Evolutionary conservation across 2,329 filamentous ascomycete species (phyloP).

Genomic region (Xylaria hypoxylon): DNA sequence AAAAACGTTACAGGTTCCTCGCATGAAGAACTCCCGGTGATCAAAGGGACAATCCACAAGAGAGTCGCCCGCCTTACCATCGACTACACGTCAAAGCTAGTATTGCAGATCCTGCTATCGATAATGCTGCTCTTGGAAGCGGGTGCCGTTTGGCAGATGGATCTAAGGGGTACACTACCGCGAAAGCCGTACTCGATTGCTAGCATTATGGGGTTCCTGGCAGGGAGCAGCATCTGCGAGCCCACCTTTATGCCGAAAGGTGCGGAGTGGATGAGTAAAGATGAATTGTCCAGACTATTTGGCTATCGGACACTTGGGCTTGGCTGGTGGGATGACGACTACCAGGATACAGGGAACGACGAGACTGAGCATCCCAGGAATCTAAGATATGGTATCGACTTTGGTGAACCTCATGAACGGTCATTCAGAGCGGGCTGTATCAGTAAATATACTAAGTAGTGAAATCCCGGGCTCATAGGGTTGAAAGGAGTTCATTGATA

Average conservation of each 20-base stretch:
- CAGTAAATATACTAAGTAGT: neutral
- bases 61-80: neutral
- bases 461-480: neutral
- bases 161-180: neutral
- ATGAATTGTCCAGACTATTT: conserved; percentile 1
- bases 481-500: too few species aligned
- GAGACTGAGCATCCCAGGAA: neutral
- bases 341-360: neutral
- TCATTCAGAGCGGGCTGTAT: neutral
- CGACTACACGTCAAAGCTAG: conserved; percentile 8
- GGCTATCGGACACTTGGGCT: conserved; percentile 1
- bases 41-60: neutral
- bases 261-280: conserved; percentile 5
- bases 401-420: neutral
- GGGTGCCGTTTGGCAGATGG: neutral
- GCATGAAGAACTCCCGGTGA: neutral
- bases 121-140: neutral
- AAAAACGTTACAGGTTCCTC: neutral
- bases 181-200: conserved; percentile 8
- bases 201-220: conserved; percentile 8
- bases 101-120: conserved; percentile 12
- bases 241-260: neutral
- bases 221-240: conserved; percentile 1
- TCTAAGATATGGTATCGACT: neutral
- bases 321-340: neutral